Percentiles rank a stretch among this genome's conserved stretches.
phyloP scores from a whole-genome alignment of 2,329 filamentous ascomycete species.

The Sordariomycetes sp. region DNA sequence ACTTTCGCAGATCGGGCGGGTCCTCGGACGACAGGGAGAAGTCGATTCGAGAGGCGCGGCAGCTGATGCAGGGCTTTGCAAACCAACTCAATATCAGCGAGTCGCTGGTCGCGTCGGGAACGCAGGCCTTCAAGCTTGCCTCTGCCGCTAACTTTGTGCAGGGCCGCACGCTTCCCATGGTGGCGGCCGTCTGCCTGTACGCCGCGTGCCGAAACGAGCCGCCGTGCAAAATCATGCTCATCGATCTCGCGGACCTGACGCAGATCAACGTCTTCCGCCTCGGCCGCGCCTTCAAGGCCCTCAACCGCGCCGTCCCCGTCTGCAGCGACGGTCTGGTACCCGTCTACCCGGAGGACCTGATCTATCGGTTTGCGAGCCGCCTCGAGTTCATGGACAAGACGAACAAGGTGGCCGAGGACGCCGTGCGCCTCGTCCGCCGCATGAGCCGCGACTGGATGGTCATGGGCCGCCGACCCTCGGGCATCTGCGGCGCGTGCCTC shows the following conservation, averaged over 20 bases:
- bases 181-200: constrained; percentile 85
- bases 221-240: constrained; percentile 79
- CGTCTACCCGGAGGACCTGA: constrained; percentile 78
- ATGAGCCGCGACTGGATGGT: constrained; percentile 99
- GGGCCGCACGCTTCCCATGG: constrained; percentile 72
- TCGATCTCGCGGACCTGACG: constrained; percentile 79
- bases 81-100: constrained; percentile 47
- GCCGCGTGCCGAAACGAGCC: constrained; percentile 70
- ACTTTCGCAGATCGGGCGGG: constrained; percentile 41
- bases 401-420: constrained; percentile 76
- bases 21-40: constrained; percentile 45
- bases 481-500: constrained; percentile 85
- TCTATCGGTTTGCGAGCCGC: constrained; percentile 80
- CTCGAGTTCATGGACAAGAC: constrained; percentile 80
- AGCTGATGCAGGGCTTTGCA: constrained; percentile 49
- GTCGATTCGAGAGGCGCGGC: constrained; percentile 42
- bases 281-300: constrained; percentile 76
- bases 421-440: constrained; percentile 72
- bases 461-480: constrained; percentile 82
- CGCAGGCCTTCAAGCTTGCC: constrained; percentile 65
- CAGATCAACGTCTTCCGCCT: constrained; percentile 85
- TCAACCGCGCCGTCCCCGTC: constrained; percentile 58
- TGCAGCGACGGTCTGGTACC: constrained; percentile 53
- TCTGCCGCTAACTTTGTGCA: constrained; percentile 68
- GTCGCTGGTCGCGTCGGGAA: constrained; percentile 48